Evolutionary conservation across 257 asterid genomes (phyloP).

Genomic region (Solanum sparsipilum): DNA sequence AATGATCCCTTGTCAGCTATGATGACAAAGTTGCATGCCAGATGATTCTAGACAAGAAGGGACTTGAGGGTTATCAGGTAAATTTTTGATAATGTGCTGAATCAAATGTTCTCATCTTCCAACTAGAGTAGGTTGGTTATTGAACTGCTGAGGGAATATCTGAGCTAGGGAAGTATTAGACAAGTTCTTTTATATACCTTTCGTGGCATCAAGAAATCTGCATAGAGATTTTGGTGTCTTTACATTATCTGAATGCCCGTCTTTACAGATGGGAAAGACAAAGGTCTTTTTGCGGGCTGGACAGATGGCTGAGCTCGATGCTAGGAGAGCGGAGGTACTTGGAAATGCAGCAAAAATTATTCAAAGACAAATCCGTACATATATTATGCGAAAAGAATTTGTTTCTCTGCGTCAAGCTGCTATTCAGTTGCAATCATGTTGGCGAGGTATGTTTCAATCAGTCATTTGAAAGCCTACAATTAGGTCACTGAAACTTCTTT

Average conservation of each 20-base stretch:
- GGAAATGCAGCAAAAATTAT: slow-evolving; percentile 94
- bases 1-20: slow-evolving; percentile 33
- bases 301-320: slow-evolving; percentile 99
- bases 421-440: slow-evolving; percentile 83
- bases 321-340: slow-evolving; percentile 93
- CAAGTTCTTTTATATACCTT: not conserved
- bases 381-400: slow-evolving; percentile 82
- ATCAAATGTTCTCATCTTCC: not conserved
- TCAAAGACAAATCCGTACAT: slow-evolving; percentile 93
- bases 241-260: not conserved
- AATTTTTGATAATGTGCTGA: not conserved
- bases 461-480: not conserved
- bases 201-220: not conserved
- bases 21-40: slow-evolving; percentile 86
- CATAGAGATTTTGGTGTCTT: not conserved
- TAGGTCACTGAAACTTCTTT: slow-evolving; percentile 6
- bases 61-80: slow-evolving; percentile 91
- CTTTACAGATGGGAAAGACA: slow-evolving; percentile 84
- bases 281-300: slow-evolving; percentile 99
- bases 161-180: not conserved
- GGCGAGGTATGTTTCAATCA: slow-evolving; percentile 69
- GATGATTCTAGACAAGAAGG: slow-evolving; percentile 85
- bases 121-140: not conserved
- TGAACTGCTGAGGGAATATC: not conserved
- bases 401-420: slow-evolving; percentile 68